Evolutionary conservation across 2,329 filamentous ascomycete species (phyloP).

Genomic region (Aspergillus sp.): DNA sequence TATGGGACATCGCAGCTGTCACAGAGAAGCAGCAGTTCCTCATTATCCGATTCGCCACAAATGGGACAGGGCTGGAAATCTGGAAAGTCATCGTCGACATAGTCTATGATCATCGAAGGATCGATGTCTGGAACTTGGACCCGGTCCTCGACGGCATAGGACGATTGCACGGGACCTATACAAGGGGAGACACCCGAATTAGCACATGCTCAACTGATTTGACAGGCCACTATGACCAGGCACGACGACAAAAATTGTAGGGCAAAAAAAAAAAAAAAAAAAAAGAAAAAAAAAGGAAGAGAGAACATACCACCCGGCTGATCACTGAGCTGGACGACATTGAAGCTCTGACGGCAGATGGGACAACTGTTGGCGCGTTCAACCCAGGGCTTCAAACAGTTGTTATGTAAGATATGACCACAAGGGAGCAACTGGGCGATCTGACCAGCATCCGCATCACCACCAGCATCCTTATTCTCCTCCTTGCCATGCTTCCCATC

Average conservation of each 20-base stretch:
- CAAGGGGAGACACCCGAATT: background rate
- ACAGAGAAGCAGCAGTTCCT: conserved; percentile 79
- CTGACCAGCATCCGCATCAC: conserved; percentile 31
- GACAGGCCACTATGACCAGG: background rate
- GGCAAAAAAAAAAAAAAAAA: no score
- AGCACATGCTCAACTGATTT: background rate
- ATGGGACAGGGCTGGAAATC: conserved; percentile 69
- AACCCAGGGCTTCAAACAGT: conserved; percentile 88
- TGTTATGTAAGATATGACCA: conserved; percentile 85
- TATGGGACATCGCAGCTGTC: conserved; percentile 84
- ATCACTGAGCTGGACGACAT: conserved; percentile 76
- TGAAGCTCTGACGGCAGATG: conserved; percentile 88
- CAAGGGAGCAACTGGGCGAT: conserved; percentile 64
- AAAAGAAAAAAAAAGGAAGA: background rate
- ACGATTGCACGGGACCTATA: conserved; percentile 48
- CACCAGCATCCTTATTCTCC: no score
- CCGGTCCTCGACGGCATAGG: conserved; percentile 47
- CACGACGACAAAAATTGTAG: no score
- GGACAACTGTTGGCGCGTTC: conserved; percentile 96
- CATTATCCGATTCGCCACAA: conserved; percentile 71
- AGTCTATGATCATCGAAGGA: conserved; percentile 63
- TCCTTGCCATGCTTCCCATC: conserved; percentile 26
- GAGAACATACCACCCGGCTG: conserved; percentile 63
- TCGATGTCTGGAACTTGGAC: conserved; percentile 75
- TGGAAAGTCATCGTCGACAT: conserved; percentile 55